These are phyloP conservation scores for Silene vulgaris DNA, from an alignment of 179 eudicot species.

Conservation along the genomic window DNA sequence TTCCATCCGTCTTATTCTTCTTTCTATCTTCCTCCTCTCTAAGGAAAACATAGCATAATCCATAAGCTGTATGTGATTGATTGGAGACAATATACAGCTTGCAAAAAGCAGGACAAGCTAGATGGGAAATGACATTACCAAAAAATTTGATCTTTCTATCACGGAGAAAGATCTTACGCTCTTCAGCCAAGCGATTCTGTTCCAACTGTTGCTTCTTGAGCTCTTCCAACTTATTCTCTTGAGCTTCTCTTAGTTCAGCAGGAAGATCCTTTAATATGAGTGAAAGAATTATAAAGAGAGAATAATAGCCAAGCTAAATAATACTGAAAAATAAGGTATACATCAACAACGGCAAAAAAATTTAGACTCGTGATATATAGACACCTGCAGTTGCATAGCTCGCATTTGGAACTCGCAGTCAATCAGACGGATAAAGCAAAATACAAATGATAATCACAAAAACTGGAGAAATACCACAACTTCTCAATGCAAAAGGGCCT, in stretches of 20 bases:
- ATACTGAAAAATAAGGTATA: not conserved
- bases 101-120: not conserved
- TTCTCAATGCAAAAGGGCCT: not conserved
- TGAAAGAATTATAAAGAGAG: not conserved
- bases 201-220: slow-evolving; percentile 77
- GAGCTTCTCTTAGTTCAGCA: slow-evolving; percentile 67
- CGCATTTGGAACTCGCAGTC: not conserved
- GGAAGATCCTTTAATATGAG: slow-evolving; percentile 59
- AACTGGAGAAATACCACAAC: not conserved
- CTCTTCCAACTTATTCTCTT: slow-evolving; percentile 65
- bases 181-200: slow-evolving; percentile 58
- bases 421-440: not conserved
- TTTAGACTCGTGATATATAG: no score
- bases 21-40: slow-evolving; percentile 88
- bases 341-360: not conserved
- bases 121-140: slow-evolving; percentile 38
- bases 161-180: slow-evolving; percentile 68
- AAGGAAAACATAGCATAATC: not conserved
- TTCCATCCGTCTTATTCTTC: slow-evolving; percentile 82
- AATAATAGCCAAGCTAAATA: not conserved
- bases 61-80: slow-evolving; percentile 8
- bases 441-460: not conserved
- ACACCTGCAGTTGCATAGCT: not conserved
- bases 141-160: slow-evolving; percentile 80
- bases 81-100: not conserved